These are phyloP conservation scores for Mangifera indica DNA, from an alignment of 345 rosid species.

Conservation along the genomic window DNA sequence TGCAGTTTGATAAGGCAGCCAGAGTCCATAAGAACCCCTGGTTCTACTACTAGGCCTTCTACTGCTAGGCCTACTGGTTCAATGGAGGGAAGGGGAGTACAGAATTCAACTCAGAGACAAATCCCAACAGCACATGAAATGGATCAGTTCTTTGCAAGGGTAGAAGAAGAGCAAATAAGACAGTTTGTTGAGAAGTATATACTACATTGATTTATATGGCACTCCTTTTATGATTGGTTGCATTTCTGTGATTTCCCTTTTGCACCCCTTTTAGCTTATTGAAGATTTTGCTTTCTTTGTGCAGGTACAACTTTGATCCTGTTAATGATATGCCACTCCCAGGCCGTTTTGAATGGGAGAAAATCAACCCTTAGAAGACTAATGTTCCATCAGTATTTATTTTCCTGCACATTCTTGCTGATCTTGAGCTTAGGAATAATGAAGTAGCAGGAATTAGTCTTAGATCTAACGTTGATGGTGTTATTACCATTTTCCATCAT, in stretches of 20 bases:
- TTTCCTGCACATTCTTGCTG: slow-evolving; percentile 51
- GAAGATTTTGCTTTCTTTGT: not conserved
- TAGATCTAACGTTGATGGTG: slow-evolving; percentile 48
- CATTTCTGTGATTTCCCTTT: not conserved
- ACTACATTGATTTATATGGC: slow-evolving; percentile 1
- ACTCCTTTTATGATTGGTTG: not conserved
- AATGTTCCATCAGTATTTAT: slow-evolving; percentile 29
- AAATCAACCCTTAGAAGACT: slow-evolving; percentile 58
- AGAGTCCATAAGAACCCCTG: slow-evolving; percentile 57
- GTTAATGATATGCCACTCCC: slow-evolving; percentile 83
- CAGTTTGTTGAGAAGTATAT: slow-evolving; percentile 74
- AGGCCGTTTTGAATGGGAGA: slow-evolving; percentile 87
- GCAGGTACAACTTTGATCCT: slow-evolving; percentile 99
- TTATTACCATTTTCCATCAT: slow-evolving; percentile 69
- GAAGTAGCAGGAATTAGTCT: slow-evolving; percentile 43
- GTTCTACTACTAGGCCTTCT: slow-evolving; percentile 51
- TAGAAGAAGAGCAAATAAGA: slow-evolving; percentile 75
- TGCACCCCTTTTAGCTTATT: slow-evolving; percentile 4
- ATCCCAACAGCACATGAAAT: slow-evolving; percentile 72
- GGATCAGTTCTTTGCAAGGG: slow-evolving; percentile 72
- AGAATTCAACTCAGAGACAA: slow-evolving; percentile 30
- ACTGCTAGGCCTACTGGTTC: slow-evolving; percentile 36
- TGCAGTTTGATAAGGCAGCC: slow-evolving; percentile 77
- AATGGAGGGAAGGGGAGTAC: slow-evolving; percentile 44
- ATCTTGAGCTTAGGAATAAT: slow-evolving; percentile 31